Evolutionary conservation across 1,284 basidiomycete genomes (phyloP).

Genomic region (Spongispora temasekensis): DNA sequence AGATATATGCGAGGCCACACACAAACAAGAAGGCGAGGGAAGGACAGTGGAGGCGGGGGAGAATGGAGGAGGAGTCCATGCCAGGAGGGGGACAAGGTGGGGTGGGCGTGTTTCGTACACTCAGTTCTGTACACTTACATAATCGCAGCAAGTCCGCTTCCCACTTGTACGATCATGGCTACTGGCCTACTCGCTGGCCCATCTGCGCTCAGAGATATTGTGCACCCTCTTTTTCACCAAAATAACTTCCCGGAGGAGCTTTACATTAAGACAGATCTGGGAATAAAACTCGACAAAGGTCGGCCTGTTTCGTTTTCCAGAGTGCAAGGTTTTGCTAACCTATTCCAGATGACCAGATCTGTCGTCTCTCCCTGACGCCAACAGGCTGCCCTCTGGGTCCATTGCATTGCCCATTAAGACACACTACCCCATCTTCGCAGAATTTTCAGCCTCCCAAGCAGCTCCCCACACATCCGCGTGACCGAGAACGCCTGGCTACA

Average conservation of each 20-base stretch:
- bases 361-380: constrained; percentile 75
- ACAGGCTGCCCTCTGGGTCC: constrained; percentile 88
- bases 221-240: constrained; percentile 91
- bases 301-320: constrained; percentile 22
- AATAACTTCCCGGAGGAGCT: constrained; percentile 85
- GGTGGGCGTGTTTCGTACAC: not conserved
- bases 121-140: too few relatives aligned
- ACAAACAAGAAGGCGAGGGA: constrained; percentile 3
- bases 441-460: constrained; percentile 90
- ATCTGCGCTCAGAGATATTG: constrained; percentile 70
- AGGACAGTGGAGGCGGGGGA: not conserved
- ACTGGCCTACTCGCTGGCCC: constrained; percentile 64
- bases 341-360: constrained; percentile 84
- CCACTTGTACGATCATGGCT: constrained; percentile 28
- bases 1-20: constrained; percentile 9
- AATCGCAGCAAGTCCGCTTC: too few relatives aligned
- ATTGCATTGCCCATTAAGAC: constrained; percentile 85
- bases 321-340: not conserved
- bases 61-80: not conserved
- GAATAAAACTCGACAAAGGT: constrained; percentile 93
- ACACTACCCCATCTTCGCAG: constrained; percentile 80
- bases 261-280: constrained; percentile 83
- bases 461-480: constrained; percentile 77
- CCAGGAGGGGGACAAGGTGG: too few relatives aligned
- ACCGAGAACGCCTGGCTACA: constrained; percentile 85